Evolutionary conservation across 2,329 filamentous ascomycete species (phyloP), one percentile per base, ranked within the genome.

Genomic region (Grosmannia penicillata): DNA sequence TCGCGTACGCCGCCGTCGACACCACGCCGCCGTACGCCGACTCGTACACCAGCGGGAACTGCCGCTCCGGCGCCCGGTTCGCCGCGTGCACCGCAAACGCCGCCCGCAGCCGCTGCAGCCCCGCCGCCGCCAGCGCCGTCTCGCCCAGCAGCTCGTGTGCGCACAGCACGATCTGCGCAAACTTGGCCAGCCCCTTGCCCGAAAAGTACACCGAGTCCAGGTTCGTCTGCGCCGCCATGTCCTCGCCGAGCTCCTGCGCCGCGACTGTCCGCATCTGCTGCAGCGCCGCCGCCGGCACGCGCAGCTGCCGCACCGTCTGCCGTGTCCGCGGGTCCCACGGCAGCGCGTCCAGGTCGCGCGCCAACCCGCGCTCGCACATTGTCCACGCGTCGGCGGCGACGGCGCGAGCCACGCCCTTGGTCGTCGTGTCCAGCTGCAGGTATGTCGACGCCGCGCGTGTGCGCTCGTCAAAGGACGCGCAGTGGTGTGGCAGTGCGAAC

Each of bases 141-240:
- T 85, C 71, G 10, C 66, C 64, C 6, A 81, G 56, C 44, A 89
- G 57, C 46, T 81, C 70, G 42, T 75, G 64, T 30, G 77, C 65
- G 0, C 75, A 71, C 49, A 81, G 78, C 28, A 83, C 59, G 22
- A 87, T 62, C 14, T 65, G 63, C 1, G 80, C 82, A 55, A 85
- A 87, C 53, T 89, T 89, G 45, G 77, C 79, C 15, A 91, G 60
- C 1, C 75, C 73, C 65, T 89, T 96, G 48, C 91, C 91, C 48
- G 82, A 82, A 56, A 80, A 95, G 58, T 96, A 96, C 75, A 94
- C 87, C 27, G 85, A 93, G 53, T 89, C 72, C 26, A 83, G 63
- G 45, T 91, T 73, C 6, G 75, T 75, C 51, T 91, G 78, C 0
- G 63, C 61, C n/a, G 64, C 57, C 57, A 95, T 83, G 53, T 86